Conservation (phyloP, 495 filamentous ascomycete genomes). For the Cairneyella variabilis region DNA sequence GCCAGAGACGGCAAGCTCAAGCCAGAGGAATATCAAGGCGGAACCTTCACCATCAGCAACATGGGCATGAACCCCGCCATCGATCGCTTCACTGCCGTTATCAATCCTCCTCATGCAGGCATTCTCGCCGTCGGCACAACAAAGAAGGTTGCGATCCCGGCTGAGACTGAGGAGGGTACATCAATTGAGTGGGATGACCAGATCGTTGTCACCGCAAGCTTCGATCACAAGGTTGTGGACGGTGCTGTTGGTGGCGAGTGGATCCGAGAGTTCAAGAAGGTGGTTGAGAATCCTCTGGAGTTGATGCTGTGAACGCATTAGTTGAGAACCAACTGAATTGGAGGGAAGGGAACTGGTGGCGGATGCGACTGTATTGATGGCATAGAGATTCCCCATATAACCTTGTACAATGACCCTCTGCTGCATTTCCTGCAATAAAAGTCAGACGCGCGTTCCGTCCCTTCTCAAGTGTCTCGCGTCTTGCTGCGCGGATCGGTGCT, state of each 20-base stretch:
- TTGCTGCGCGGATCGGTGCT: too few relatives aligned
- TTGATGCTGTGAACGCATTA: slow-evolving; percentile 67
- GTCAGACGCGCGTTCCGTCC: background rate
- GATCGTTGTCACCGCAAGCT: slow-evolving; percentile 89
- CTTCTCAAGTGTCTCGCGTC: background rate
- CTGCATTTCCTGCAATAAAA: slow-evolving; percentile 13
- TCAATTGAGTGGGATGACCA: slow-evolving; percentile 92
- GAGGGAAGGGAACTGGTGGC: slow-evolving; percentile 8
- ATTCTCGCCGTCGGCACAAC: slow-evolving; percentile 94
- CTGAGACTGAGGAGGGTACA: slow-evolving; percentile 78
- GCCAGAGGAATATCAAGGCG: slow-evolving; percentile 98
- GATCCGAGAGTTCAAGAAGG: slow-evolving; percentile 95
- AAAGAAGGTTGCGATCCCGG: slow-evolving; percentile 89
- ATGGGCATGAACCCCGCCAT: slow-evolving; percentile 99
- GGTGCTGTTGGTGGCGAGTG: slow-evolving; percentile 97
- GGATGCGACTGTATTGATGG: background rate
- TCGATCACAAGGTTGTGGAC: slow-evolving; percentile 90
- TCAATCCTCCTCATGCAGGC: slow-evolving; percentile 96
- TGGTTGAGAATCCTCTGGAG: slow-evolving; percentile 94
- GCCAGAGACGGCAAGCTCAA: slow-evolving; percentile 97
- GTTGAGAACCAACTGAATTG: background rate
- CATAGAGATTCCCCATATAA: slow-evolving; percentile 24
- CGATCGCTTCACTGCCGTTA: slow-evolving; percentile 97
- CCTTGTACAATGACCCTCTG: slow-evolving; percentile 15
- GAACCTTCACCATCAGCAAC: slow-evolving; percentile 99